Evolutionary conservation across 164 flowering plant species (phyloP).

Genomic region (Brasenia schreberi): DNA sequence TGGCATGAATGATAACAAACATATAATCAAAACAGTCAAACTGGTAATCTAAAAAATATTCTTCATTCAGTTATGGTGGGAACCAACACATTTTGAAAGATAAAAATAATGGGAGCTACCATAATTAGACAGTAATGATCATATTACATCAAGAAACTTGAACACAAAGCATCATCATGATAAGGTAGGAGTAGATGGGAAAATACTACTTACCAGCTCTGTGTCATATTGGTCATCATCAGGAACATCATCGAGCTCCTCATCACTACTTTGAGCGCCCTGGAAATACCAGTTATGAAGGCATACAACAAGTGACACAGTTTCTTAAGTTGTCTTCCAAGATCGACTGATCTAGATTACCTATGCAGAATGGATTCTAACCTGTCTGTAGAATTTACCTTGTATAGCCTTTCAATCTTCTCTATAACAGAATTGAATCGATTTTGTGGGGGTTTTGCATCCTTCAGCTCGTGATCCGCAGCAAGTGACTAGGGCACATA

Average conservation of each 20-base stretch:
- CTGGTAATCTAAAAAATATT: too few relatives aligned
- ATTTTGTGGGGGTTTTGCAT: slow-evolving; percentile 42
- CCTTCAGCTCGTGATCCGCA: slow-evolving; percentile 35
- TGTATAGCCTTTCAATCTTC: slow-evolving; percentile 91
- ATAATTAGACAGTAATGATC: too few relatives aligned
- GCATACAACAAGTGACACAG: neutral
- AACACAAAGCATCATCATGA: neutral
- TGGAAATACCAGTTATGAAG: slow-evolving; percentile 14
- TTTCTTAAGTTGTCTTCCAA: too few relatives aligned
- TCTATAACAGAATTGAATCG: slow-evolving; percentile 93
- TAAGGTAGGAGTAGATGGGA: neutral
- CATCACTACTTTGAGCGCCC: slow-evolving; percentile 94
- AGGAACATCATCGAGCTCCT: slow-evolving; percentile 68
- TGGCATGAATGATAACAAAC: too few relatives aligned
- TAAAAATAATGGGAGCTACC: too few relatives aligned
- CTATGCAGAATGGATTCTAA: too few relatives aligned
- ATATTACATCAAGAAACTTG: too few relatives aligned
- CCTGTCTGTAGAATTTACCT: slow-evolving; percentile 28
- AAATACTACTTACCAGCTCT: slow-evolving; percentile 58
- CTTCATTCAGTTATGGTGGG: too few relatives aligned
- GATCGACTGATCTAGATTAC: too few relatives aligned
- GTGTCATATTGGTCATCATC: slow-evolving; percentile 98
- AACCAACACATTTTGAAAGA: too few relatives aligned
- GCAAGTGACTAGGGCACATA: slow-evolving; percentile 24
- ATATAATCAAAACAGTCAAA: too few relatives aligned